These are phyloP conservation scores for Russula vinacea DNA, from an alignment of 768 basidiomycete genomes.

Conservation along the genomic window DNA sequence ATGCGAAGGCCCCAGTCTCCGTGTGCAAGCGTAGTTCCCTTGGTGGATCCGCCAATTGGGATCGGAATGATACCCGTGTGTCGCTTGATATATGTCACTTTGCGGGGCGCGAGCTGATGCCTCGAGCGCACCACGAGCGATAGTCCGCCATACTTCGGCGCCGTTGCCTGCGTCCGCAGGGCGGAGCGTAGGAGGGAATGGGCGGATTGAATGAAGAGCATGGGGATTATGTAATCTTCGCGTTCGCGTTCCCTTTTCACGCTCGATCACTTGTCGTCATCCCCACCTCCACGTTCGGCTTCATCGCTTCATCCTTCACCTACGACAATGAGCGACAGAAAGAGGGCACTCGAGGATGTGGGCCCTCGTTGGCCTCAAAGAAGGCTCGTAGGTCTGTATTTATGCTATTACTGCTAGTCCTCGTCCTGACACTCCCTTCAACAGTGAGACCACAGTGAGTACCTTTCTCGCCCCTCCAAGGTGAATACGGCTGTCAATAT, in stretches of 20 bases:
- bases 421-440: conserved; percentile 31
- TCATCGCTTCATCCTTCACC: not conserved
- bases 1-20: conserved; percentile 93
- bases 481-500: conserved; percentile 63
- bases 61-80: conserved; percentile 89
- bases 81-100: conserved; percentile 79
- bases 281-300: not conserved
- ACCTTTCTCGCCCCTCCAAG: conserved; percentile 46
- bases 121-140: conserved; percentile 34
- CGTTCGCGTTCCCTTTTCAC: no score
- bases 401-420: not conserved
- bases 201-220: conserved; percentile 36
- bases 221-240: conserved; percentile 31
- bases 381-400: conserved; percentile 54
- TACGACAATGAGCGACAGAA: conserved; percentile 27
- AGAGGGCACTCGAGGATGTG: conserved; percentile 25
- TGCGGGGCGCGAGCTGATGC: conserved; percentile 72
- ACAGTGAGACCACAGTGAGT: conserved; percentile 71
- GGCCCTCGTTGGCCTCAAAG: conserved; percentile 22
- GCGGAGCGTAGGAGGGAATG: conserved; percentile 31
- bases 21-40: conserved; percentile 88
- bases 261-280: conserved; percentile 10
- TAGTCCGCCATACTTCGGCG: conserved; percentile 9
- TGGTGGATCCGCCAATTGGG: conserved; percentile 84
- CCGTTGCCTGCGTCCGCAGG: conserved; percentile 3